Percentiles rank a stretch among this genome's conserved stretches.
phyloP scores from a whole-genome alignment of 257 asterid species.

The Salvia rosmarinus region DNA sequence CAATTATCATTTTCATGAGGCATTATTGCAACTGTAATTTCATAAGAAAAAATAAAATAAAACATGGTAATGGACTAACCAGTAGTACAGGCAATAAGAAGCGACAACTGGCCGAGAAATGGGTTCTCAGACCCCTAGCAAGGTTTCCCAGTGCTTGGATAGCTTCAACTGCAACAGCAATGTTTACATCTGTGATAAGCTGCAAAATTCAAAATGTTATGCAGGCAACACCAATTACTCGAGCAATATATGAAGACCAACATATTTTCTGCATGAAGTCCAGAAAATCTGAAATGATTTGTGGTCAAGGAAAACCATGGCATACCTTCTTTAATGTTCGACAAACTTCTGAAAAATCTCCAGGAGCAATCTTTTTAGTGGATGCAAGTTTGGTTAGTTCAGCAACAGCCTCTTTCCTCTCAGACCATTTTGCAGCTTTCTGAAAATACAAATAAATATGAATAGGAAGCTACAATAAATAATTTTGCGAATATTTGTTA shows the following conservation, averaged over 20 bases:
- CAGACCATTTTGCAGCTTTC: constrained; percentile 99
- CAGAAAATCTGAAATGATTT: not conserved
- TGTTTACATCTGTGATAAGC: constrained; percentile 97
- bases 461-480: constrained; percentile 20
- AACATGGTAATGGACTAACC: constrained; percentile 55
- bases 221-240: constrained; percentile 2
- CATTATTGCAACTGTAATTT: not conserved
- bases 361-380: constrained; percentile 91
- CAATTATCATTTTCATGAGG: not conserved
- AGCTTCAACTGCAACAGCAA: constrained; percentile 99
- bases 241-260: constrained; percentile 13
- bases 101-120: constrained; percentile 86
- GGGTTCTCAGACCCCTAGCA: constrained; percentile 89
- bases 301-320: constrained; percentile 5
- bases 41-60: not conserved
- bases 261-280: constrained; percentile 5
- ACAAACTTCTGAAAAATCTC: constrained; percentile 94
- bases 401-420: constrained; percentile 96
- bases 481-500: constrained; percentile 9
- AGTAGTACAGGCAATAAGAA: constrained; percentile 80
- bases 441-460: constrained; percentile 40
- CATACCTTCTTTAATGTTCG: constrained; percentile 91
- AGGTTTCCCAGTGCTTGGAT: constrained; percentile 97
- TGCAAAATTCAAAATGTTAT: constrained; percentile 45
- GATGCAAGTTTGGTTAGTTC: constrained; percentile 97